phyloP scores from a whole-genome alignment of 2,329 filamentous ascomycete genomes.

The Celoporthe dispersa region DNA sequence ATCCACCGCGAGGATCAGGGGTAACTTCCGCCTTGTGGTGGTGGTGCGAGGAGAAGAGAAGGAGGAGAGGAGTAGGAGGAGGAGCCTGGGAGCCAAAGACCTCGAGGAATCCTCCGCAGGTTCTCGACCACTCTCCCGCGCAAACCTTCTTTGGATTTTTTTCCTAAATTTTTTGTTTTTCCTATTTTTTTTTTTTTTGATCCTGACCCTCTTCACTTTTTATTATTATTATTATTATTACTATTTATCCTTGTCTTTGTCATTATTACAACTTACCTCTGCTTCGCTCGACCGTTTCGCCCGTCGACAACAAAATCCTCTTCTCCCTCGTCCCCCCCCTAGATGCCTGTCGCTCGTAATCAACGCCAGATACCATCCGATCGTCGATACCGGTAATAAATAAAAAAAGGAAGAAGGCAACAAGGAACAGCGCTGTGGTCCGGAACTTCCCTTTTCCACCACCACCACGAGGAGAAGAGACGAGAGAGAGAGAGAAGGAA shows the following conservation, averaged over 20 bases:
- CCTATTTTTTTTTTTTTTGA: background rate
- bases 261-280: background rate
- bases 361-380: constrained; percentile 8
- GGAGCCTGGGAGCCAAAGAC: constrained; percentile 1
- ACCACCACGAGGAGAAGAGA: background rate
- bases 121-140: background rate
- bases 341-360: constrained; percentile 7
- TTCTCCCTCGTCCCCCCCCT: background rate
- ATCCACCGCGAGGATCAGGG: constrained; percentile 17
- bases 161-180: background rate
- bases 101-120: constrained; percentile 6
- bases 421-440: background rate
- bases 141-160: background rate
- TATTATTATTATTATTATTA: background rate
- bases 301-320: background rate
- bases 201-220: background rate
- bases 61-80: background rate
- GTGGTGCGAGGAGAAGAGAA: background rate
- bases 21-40: background rate
- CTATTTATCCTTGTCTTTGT: background rate
- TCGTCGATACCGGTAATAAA: constrained; percentile 7
- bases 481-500: too few species aligned
- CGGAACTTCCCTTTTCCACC: background rate
- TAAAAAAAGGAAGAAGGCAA: background rate
- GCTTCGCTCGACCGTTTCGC: background rate